phyloP scores from a whole-genome alignment of 805 yeast genomes.

The Wickerhamiella azymoides region DNA sequence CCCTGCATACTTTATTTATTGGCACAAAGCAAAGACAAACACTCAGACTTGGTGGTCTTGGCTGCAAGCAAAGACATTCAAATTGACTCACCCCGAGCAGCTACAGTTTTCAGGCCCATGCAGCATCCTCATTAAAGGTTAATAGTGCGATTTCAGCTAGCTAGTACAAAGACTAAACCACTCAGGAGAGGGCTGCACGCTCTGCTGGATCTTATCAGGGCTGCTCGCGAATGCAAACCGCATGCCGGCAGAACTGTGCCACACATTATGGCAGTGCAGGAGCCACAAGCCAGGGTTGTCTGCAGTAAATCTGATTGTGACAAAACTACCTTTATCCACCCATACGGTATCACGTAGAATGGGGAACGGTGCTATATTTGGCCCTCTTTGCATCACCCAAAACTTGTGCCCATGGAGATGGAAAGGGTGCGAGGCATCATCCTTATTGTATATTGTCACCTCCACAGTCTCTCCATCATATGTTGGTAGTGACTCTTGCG shows the following conservation, averaged over 20 bases:
- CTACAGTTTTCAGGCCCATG: slow-evolving; percentile 5
- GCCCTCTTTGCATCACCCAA: slow-evolving; percentile 48
- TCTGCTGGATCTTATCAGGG: not conserved
- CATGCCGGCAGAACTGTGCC: slow-evolving; percentile 10
- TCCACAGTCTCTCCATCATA: slow-evolving; percentile 33
- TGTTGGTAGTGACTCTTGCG: too few species aligned
- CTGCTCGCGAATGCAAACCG: not conserved
- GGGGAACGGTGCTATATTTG: slow-evolving; percentile 23
- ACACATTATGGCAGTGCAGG: slow-evolving; percentile 61
- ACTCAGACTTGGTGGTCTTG: not conserved
- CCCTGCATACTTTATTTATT: slow-evolving; percentile 1
- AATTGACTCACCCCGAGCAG: slow-evolving; percentile 1
- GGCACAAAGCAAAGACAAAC: slow-evolving; percentile 5
- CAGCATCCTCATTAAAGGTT: not conserved
- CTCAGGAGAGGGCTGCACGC: not conserved
- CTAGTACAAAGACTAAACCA: slow-evolving; percentile 1
- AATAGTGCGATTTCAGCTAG: not conserved
- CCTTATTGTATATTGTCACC: slow-evolving; percentile 62
- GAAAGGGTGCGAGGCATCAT: slow-evolving; percentile 85
- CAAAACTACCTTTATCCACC: slow-evolving; percentile 52
- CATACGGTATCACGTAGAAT: slow-evolving; percentile 59
- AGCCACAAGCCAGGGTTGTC: slow-evolving; percentile 91
- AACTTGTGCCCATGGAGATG: slow-evolving; percentile 83
- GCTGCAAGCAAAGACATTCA: not conserved
- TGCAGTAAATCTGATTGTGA: slow-evolving; percentile 58